These are phyloP conservation scores for Cyathus striatus DNA, from an alignment of 768 basidiomycete genomes.

Conservation along the genomic window DNA sequence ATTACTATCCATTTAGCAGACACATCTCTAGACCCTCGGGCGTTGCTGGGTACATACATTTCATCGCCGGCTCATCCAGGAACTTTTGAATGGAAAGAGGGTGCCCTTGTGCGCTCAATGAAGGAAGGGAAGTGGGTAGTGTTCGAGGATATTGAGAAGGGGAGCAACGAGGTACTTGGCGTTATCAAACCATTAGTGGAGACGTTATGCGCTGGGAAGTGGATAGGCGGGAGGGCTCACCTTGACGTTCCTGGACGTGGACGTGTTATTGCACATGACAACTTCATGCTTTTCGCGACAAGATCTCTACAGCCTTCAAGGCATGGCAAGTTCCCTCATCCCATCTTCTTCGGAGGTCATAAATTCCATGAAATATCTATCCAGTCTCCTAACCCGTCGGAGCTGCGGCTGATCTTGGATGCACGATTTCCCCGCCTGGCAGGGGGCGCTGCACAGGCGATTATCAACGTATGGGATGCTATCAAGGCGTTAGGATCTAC, in stretches of 20 bases:
- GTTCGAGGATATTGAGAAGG: conserved; percentile 88
- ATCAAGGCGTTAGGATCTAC: conserved; percentile 47
- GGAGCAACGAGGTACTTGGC: conserved; percentile 84
- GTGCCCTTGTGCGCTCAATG: conserved; percentile 86
- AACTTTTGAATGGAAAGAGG: conserved; percentile 95
- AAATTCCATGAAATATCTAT: conserved; percentile 75
- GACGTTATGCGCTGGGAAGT: conserved; percentile 60
- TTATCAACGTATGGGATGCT: conserved; percentile 68
- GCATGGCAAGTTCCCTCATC: conserved; percentile 41
- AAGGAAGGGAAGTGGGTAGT: conserved; percentile 90
- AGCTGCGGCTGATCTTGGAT: conserved; percentile 67
- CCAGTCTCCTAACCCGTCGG: conserved; percentile 53
- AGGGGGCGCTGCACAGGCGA: conserved; percentile 35
- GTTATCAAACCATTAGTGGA: conserved; percentile 82
- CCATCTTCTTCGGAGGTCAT: conserved; percentile 81
- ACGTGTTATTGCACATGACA: conserved; percentile 66
- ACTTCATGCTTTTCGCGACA: conserved; percentile 88
- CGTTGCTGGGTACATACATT: conserved; percentile 88
- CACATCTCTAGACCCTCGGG: conserved; percentile 90
- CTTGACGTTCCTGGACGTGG: conserved; percentile 75
- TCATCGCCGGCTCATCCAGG: conserved; percentile 83
- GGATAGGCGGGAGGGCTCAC: conserved; percentile 67
- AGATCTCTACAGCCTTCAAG: conserved; percentile 55
- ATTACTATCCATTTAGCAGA: conserved; percentile 90
- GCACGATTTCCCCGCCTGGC: conserved; percentile 62